Conservation (phyloP, 1,139 yeast genomes). For the Insectozyma bohioensis region DNA sequence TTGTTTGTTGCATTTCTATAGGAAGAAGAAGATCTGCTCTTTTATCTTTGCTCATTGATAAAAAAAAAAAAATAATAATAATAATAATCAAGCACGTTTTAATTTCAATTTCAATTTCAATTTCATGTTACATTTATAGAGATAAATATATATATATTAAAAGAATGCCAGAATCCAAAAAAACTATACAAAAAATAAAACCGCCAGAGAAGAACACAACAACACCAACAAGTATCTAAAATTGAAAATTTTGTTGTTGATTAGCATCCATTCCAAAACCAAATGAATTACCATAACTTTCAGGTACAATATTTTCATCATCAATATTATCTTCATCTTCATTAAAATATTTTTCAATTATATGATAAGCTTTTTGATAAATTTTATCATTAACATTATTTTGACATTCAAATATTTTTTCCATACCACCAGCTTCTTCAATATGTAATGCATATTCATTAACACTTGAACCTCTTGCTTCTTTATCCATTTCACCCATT, state of each 20-base stretch:
- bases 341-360: slow-evolving; percentile 87
- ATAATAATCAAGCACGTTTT: too few species aligned
- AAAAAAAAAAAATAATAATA: too few species aligned
- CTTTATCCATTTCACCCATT: slow-evolving; percentile 92
- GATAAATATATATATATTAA: not conserved
- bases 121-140: too few species aligned
- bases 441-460: slow-evolving; percentile 89
- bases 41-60: too few species aligned
- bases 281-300: slow-evolving; percentile 79
- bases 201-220: not conserved
- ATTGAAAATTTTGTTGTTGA: slow-evolving; percentile 51
- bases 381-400: slow-evolving; percentile 87
- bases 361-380: slow-evolving; percentile 85
- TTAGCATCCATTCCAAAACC: slow-evolving; percentile 71
- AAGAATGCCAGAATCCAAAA: not conserved
- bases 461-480: slow-evolving; percentile 61
- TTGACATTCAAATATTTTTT: slow-evolving; percentile 92
- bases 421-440: slow-evolving; percentile 99
- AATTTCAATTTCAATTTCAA: too few species aligned
- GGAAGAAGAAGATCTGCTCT: too few species aligned
- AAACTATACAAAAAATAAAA: not conserved
- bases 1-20: too few species aligned
- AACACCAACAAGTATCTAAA: slow-evolving; percentile 21
- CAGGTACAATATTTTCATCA: slow-evolving; percentile 80
- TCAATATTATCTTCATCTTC: slow-evolving; percentile 80